These are phyloP conservation scores for Aspergillus sp. DNA, from an alignment of 2,329 filamentous ascomycete genomes.

Conservation along the genomic window DNA sequence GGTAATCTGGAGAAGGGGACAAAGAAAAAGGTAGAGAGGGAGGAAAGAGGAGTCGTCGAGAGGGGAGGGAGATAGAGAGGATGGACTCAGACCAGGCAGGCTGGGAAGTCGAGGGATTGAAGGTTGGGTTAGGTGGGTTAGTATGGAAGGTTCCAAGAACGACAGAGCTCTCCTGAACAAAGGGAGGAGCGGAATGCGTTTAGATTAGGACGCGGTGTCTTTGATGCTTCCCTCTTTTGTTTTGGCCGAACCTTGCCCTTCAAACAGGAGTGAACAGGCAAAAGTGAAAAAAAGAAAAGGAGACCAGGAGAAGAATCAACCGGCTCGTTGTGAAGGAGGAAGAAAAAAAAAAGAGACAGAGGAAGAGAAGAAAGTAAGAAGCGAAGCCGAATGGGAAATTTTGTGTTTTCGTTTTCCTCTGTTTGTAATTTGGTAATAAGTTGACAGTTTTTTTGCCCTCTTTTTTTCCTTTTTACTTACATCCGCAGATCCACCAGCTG, in stretches of 20 bases:
- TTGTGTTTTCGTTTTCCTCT: conserved; percentile 42
- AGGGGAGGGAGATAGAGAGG: conserved; percentile 8
- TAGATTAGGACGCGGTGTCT: conserved; percentile 5
- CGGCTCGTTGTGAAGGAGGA: conserved; percentile 24
- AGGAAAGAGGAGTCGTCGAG: background rate
- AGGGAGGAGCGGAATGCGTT: conserved; percentile 25
- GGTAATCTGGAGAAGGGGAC: background rate
- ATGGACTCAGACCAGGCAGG: background rate
- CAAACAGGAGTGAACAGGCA: background rate
- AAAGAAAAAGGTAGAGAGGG: conserved; percentile 10
- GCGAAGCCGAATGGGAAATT: conserved; percentile 26
- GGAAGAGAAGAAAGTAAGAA: background rate
- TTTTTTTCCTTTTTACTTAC: conserved; percentile 24
- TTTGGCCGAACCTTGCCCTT: background rate
- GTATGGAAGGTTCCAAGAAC: conserved; percentile 16
- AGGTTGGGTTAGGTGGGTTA: background rate
- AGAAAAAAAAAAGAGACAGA: conserved; percentile 13
- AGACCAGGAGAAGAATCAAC: conserved; percentile 17
- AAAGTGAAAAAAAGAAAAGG: conserved; percentile 10
- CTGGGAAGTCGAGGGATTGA: conserved; percentile 15
- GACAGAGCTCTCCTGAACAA: conserved; percentile 21
- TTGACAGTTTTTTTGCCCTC: conserved; percentile 22
- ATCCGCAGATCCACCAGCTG: conserved; percentile 35
- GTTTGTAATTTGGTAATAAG: conserved; percentile 35
- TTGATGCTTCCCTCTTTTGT: conserved; percentile 1